Evolutionary conservation across 345 rosid species (phyloP).

Genomic region (Sisymbrium irio): DNA sequence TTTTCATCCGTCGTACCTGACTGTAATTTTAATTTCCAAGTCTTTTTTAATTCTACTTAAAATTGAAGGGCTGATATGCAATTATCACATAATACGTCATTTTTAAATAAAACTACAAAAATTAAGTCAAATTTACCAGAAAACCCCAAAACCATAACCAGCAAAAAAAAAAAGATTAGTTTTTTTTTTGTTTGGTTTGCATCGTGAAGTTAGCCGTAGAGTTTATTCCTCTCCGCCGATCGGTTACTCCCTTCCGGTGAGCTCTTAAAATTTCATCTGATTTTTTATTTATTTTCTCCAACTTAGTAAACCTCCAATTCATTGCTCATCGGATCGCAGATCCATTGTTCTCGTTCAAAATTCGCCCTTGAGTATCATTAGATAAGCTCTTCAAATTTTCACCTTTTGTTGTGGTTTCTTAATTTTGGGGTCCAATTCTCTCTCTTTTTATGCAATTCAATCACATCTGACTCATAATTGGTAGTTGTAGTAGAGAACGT

Average conservation of each 20-base stretch:
- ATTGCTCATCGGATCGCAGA: neutral
- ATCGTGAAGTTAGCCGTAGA: slow-evolving; percentile 10
- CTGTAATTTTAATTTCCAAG: neutral
- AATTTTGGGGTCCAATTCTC: neutral
- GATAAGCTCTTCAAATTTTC: neutral
- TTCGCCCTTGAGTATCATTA: no score
- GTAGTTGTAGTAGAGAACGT: slow-evolving; percentile 4
- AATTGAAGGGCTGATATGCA: slow-evolving; percentile 15
- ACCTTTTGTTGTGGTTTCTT: neutral
- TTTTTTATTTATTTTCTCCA: neutral
- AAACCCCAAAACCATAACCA: neutral
- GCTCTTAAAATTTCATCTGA: neutral
- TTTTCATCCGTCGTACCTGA: no score
- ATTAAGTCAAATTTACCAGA: neutral
- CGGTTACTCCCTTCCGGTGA: neutral
- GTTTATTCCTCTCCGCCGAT: neutral
- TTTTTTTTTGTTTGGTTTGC: slow-evolving; percentile 9
- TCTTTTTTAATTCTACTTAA: neutral
- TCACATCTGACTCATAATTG: neutral
- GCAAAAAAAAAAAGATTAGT: neutral
- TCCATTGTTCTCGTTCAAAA: no score
- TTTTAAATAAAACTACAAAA: neutral
- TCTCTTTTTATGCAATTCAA: neutral
- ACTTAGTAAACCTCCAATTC: neutral
- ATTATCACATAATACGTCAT: slow-evolving; percentile 1